Base-by-base conservation (phyloP, 2,329 filamentous ascomycete species). In the Plenodomus lindquistii region DNA sequence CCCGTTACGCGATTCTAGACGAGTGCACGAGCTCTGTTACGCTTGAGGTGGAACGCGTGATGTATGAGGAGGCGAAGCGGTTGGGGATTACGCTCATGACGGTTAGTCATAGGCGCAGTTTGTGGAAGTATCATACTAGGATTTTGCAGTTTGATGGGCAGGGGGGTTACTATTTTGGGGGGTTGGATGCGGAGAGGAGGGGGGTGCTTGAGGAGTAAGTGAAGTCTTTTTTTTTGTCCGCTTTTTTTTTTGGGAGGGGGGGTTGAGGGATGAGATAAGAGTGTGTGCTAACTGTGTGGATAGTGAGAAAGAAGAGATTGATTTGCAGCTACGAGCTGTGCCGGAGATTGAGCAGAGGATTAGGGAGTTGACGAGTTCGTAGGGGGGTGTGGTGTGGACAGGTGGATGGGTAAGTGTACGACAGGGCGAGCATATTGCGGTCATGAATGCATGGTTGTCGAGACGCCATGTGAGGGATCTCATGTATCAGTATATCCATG, bases 131-230 rank as follows among this genome's bases (percentile, higher is more conserved):
- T 72, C 94, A 99, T 72, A 88, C 85, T 59, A 88, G 87, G 73
- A 97, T 99, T 52, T 73, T 99, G 67, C 94, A 99, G 73, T 99
- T 99, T 70, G 93, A 97, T 72, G 94, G 94, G 0, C 90, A 96
- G 73, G 94, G 94, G 0, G 81, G 91, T 42, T 96, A 89, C 64
- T 84, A 97, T 29, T 99, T 99, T 66, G 95, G 91, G 0, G 83
- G 83, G 47, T 77, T 99, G 41, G 94, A 99, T 72, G 93, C 93
- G 16, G 93, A 97, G 62, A 85, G 82, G 70, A 81, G 94, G 52
- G 73, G 97, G 71, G 82, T 85, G 72, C 79, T 99, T 41, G 94
- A 99, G 78, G 94, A 99, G 80, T 83, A 73, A 72, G 79, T 74
- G 15, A 9, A 39, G 15, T 24, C 20, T 19, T 43, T 18, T 19